Percentiles rank a stretch among this genome's conserved stretches.
Evolutionary conservation across 139 green algal genomes (phyloP).

Genomic region (Chlorella sp.): DNA sequence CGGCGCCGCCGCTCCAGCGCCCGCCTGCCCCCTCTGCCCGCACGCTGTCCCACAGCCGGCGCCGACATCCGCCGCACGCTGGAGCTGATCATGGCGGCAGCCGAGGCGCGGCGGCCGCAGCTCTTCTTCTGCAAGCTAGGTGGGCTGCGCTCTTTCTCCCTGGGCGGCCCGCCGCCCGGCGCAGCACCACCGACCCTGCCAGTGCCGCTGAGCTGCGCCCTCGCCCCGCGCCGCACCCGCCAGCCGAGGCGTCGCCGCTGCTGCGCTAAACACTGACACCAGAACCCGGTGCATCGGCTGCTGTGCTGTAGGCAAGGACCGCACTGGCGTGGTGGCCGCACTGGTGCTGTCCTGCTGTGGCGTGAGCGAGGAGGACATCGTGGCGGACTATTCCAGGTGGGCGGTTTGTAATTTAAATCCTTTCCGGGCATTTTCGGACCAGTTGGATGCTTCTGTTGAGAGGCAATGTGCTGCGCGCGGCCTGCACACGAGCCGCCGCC

Average conservation of each 20-base stretch:
- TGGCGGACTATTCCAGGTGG: slow-evolving; percentile 57
- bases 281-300: no score
- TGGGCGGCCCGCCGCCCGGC: no score
- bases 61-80: not conserved
- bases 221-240: no score
- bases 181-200: no score
- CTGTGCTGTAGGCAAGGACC: slow-evolving; percentile 65
- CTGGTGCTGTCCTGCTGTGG: slow-evolving; percentile 62
- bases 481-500: not conserved
- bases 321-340: slow-evolving; percentile 69
- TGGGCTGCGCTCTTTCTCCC: not conserved
- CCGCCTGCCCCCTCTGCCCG: not conserved
- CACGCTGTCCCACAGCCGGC: not conserved
- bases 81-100: slow-evolving; percentile 40
- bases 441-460: no score
- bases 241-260: no score
- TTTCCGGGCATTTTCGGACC: no score
- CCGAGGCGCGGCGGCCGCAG: slow-evolving; percentile 31
- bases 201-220: no score
- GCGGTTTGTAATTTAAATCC: no score
- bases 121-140: slow-evolving; percentile 76
- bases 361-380: slow-evolving; percentile 48
- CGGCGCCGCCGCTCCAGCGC: not conserved
- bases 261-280: no score
- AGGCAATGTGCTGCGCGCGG: no score